Conservation (phyloP, 306 rosid species). For the Fragaria nilgerrensis region DNA sequence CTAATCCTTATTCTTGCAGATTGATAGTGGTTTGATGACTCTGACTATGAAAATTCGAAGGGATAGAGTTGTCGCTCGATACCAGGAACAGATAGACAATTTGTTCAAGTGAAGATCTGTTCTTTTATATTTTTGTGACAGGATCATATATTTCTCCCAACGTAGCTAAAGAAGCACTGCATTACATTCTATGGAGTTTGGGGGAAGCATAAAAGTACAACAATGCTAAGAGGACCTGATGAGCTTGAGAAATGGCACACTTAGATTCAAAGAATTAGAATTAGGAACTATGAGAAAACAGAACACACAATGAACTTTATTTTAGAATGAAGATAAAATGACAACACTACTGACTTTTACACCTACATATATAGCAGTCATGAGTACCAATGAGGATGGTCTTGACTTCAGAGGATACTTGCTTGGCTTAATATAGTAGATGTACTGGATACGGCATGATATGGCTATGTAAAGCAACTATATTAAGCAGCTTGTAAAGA, state of each 20-base stretch:
- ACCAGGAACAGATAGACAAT: conserved; percentile 66
- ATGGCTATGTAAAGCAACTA: too few relatives aligned
- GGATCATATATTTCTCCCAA: background rate
- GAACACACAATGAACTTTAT: background rate
- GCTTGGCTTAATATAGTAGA: too few relatives aligned
- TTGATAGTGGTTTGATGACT: conserved; percentile 82
- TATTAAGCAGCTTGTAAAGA: too few relatives aligned
- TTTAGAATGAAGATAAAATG: too few relatives aligned
- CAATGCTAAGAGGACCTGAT: background rate
- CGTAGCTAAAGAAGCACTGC: background rate
- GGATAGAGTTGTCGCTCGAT: conserved; percentile 58
- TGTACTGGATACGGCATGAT: too few relatives aligned
- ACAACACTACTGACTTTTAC: too few relatives aligned
- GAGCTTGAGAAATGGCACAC: background rate
- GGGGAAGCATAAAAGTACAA: background rate
- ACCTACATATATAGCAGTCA: too few relatives aligned
- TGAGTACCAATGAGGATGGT: too few relatives aligned
- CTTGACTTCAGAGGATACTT: too few relatives aligned
- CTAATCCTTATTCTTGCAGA: conserved; percentile 43
- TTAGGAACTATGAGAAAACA: background rate
- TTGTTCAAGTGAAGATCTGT: conserved; percentile 56
- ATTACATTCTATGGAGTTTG: background rate
- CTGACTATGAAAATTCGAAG: conserved; percentile 91
- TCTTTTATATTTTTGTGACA: background rate
- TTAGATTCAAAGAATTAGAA: background rate